Evolutionary conservation across 495 filamentous ascomycete genomes (phyloP).

Genomic region (Podospora tetraspora): DNA sequence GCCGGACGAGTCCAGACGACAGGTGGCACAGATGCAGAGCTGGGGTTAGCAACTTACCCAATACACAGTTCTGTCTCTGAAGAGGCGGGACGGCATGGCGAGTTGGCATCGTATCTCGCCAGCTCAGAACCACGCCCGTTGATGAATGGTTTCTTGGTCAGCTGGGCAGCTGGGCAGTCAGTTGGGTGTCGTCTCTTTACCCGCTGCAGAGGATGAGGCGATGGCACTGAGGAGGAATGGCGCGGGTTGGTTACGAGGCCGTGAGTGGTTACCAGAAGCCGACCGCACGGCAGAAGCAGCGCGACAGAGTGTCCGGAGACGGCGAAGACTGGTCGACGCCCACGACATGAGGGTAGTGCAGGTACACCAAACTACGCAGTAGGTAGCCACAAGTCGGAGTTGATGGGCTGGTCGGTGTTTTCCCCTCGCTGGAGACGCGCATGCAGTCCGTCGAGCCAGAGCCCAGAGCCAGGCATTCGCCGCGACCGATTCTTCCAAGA

Average conservation of each 20-base stretch:
- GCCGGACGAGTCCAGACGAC: background rate
- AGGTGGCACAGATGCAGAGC: background rate
- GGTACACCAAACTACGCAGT: background rate
- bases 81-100: constrained; percentile 8
- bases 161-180: constrained; percentile 11
- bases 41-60: background rate
- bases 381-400: background rate
- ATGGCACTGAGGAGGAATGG: constrained; percentile 6
- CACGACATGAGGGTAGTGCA: background rate
- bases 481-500: background rate
- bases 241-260: constrained; percentile 11
- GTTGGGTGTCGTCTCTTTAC: constrained; percentile 7
- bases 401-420: background rate
- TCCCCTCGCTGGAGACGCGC: background rate
- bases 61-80: background rate
- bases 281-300: background rate
- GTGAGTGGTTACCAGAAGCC: constrained; percentile 8
- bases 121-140: background rate
- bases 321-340: background rate
- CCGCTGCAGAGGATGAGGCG: constrained; percentile 9
- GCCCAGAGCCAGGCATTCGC: background rate
- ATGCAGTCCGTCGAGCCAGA: no score
- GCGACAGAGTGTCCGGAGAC: background rate
- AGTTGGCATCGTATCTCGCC: background rate
- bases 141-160: constrained; percentile 8